Conservation (phyloP, 2,329 filamentous ascomycete genomes). For the Dactylellina leptospora region DNA sequence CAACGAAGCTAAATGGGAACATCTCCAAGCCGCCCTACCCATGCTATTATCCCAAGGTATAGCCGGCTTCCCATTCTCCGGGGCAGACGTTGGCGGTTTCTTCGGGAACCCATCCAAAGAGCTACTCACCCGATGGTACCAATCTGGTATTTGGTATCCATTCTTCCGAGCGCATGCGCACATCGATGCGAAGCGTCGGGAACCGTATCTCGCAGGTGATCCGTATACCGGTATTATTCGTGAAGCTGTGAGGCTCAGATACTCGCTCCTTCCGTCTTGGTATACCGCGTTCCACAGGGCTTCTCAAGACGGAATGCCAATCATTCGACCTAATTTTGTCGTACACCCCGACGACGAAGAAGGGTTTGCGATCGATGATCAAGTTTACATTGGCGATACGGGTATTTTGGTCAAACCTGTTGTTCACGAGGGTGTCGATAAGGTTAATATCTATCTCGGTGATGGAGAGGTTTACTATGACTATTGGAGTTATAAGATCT, state of each 20-base stretch:
- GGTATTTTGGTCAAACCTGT: constrained; percentile 94
- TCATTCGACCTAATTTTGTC: constrained; percentile 92
- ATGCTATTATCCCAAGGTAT: constrained; percentile 96
- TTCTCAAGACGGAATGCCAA: constrained; percentile 80
- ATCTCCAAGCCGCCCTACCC: constrained; percentile 85
- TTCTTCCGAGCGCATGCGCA: constrained; percentile 98
- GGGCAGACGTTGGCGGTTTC: constrained; percentile 96
- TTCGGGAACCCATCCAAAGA: constrained; percentile 97
- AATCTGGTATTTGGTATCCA: constrained; percentile 94
- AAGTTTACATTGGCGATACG: constrained; percentile 87
- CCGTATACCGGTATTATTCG: constrained; percentile 88
- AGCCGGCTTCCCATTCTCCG: constrained; percentile 89
- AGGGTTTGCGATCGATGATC: constrained; percentile 89
- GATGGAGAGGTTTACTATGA: constrained; percentile 92
- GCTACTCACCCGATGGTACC: constrained; percentile 92
- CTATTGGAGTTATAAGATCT: constrained; percentile 85
- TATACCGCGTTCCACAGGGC: constrained; percentile 97
- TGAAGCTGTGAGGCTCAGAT: constrained; percentile 84
- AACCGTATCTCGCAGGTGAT: constrained; percentile 87
- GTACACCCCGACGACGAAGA: constrained; percentile 84
- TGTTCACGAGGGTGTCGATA: constrained; percentile 73
- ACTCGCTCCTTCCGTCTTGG: constrained; percentile 89
- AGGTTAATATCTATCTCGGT: constrained; percentile 83
- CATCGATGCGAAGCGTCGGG: constrained; percentile 91
- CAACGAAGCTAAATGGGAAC: constrained; percentile 91